Evolutionary conservation across 139 green algal species (phyloP), one percentile per base, ranked within the genome.

Genomic region (Axilococcus clingmanii): DNA sequence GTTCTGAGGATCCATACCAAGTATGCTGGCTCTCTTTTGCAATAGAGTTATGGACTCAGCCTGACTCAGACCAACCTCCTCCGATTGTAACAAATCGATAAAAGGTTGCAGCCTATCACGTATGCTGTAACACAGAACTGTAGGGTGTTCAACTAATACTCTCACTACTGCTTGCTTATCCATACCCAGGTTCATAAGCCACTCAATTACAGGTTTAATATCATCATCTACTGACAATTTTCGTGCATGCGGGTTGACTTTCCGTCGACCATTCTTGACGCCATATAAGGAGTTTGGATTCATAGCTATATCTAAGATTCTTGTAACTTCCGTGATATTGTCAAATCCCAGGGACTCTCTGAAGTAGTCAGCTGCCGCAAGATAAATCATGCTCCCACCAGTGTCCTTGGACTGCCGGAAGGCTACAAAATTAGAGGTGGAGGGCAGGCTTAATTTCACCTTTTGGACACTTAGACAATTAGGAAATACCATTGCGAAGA

Each of bases 251-350:
- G 57, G 55, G 34, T 61, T 68, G 44, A 48, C 34, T 38, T 36
- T 48, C 33, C 68, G 68, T 19, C 55, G 53, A 52, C 68, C 55
- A 25, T 49, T 65, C 29, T 66, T 68, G n/a, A 56, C 40, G 7
- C 61, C 52, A 46, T 84, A 88, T 23, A 92, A 48, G 0, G 62
- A 80, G 52, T 88, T 79, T 16, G 79, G 79, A 55, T 92, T 92
- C 66, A 83, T 92, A n/a, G 78, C 59, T 19, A 86, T 76, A 45
- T 87, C 75, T 29, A 86, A 38, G 5, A 84, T 52, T 29, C 75
- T 66, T 1, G 71, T 68, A 27, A 88, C 63, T 27, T 89, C 81
- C 36, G 80, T 53, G 33, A 66, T 58, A 53, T 70, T 79, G 7
- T 41, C 59, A 27, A 82, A 71, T 19, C 72, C 77, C 9, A 83